Conservation (phyloP, 148 eudicot genomes). For the Simmondsia chinensis region DNA sequence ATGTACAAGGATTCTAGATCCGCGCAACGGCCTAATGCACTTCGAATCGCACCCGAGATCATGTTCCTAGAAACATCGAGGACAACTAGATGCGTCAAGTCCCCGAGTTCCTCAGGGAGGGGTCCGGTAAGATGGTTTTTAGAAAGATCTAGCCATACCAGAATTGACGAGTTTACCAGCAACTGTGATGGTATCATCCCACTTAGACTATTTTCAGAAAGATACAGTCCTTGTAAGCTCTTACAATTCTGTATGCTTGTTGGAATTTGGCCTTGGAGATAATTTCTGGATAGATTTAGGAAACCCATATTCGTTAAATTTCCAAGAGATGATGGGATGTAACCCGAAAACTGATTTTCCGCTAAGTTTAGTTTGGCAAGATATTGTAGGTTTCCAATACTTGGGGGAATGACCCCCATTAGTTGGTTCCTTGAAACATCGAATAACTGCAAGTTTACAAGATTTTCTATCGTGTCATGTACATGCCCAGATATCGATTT, state of each 20-base stretch:
- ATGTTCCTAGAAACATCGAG: slow-evolving; percentile 12
- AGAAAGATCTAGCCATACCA: slow-evolving; percentile 1
- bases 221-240: slow-evolving; percentile 9
- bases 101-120: slow-evolving; percentile 15
- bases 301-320: slow-evolving; percentile 12
- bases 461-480: slow-evolving; percentile 16
- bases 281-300: slow-evolving; percentile 8
- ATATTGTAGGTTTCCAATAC: slow-evolving; percentile 16
- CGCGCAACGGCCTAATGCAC: slow-evolving; percentile 13
- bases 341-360: slow-evolving; percentile 19
- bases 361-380: neutral
- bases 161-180: slow-evolving; percentile 2
- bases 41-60: slow-evolving; percentile 24
- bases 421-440: slow-evolving; percentile 1
- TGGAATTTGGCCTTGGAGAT: slow-evolving; percentile 23
- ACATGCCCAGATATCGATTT: slow-evolving; percentile 19
- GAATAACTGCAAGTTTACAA: slow-evolving; percentile 3
- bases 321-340: slow-evolving; percentile 24
- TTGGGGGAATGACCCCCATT: slow-evolving; percentile 20
- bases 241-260: slow-evolving; percentile 21
- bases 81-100: slow-evolving; percentile 4
- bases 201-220: slow-evolving; percentile 12
- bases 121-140: slow-evolving; percentile 18
- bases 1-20: slow-evolving; percentile 6
- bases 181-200: slow-evolving; percentile 25